These are phyloP conservation scores for Pisolithus sp. DNA, from an alignment of 768 basidiomycete species.

Conservation along the genomic window DNA sequence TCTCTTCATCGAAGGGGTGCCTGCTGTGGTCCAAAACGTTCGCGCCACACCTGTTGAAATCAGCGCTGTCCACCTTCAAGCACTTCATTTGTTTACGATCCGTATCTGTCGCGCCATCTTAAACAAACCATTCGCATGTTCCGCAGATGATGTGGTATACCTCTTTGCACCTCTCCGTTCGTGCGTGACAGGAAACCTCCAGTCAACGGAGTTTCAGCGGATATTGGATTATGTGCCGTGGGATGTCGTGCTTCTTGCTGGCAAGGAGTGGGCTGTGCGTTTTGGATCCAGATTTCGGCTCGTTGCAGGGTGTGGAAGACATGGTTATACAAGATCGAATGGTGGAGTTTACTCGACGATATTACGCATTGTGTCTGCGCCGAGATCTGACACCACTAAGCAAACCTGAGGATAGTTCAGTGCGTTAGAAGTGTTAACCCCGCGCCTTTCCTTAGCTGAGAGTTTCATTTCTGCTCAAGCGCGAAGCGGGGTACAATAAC, in stretches of 20 bases:
- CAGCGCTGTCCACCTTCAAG: constrained; percentile 37
- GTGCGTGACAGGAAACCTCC: constrained; percentile 24
- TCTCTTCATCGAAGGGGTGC: constrained; percentile 51
- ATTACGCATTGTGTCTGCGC: constrained; percentile 49
- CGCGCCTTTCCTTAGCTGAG: background rate
- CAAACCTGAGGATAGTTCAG: constrained; percentile 57
- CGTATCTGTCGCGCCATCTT: constrained; percentile 54
- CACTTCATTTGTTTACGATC: constrained; percentile 56
- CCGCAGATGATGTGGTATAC: constrained; percentile 49
- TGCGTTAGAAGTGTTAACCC: constrained; percentile 32
- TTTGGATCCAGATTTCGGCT: constrained; percentile 34
- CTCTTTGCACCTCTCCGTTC: constrained; percentile 58
- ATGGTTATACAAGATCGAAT: constrained; percentile 69
- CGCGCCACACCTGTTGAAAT: constrained; percentile 45
- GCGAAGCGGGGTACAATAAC: constrained; percentile 53
- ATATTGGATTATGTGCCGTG: constrained; percentile 53
- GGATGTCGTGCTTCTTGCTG: constrained; percentile 51
- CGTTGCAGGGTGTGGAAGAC: constrained; percentile 41
- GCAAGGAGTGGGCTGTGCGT: constrained; percentile 44
- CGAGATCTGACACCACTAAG: constrained; percentile 68
- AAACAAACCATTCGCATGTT: constrained; percentile 64
- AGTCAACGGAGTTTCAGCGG: constrained; percentile 14
- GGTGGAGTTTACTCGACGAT: constrained; percentile 72
- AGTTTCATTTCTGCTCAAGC: constrained; percentile 32
- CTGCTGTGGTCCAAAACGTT: constrained; percentile 37